These are phyloP conservation scores for maize (Zea mays) DNA, from an alignment of 176 grass and related monocot genomes.

Conservation along the genomic window Zm-B73-REFERENCE-NAM-5.0 NC_050098.1:11222001-11222500, in stretches of 20 bases:
- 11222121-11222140: background rate
- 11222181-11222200: background rate
- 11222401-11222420: background rate
- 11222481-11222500: too few relatives aligned
- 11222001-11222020: background rate
- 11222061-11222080: background rate
- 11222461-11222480: too few relatives aligned
- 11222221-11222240: background rate
- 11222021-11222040: conserved; percentile 14
- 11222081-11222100: background rate
- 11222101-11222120: background rate
- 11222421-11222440: background rate
- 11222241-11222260: background rate
- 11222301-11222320: background rate
- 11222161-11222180: background rate
- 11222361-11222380: background rate
- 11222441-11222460: too few relatives aligned
- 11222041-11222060: conserved; percentile 4
- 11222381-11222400: background rate
- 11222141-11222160: background rate
- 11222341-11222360: background rate
- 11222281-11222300: background rate
- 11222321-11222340: conserved; percentile 1
- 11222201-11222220: background rate
- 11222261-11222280: background rate